Evolutionary conservation across 805 yeast species (phyloP), one percentile per base, ranked within the genome.

Genomic region (Ogataea parapolymorpha): DNA sequence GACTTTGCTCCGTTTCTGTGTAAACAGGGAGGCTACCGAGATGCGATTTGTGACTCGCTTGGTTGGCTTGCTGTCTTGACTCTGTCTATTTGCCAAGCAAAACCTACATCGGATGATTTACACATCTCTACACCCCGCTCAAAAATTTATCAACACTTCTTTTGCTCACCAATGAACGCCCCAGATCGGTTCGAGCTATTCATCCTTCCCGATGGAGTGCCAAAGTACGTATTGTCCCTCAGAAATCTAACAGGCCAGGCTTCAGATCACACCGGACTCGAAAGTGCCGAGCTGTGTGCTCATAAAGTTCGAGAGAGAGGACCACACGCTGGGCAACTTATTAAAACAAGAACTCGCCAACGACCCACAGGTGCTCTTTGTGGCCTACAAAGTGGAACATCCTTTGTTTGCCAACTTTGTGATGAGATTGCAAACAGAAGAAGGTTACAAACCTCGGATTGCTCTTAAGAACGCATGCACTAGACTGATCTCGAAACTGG

Each of bases 101-200:
- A 4, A 16, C 14, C 6, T 26, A 18, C 17, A 16, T 5, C 29
- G 32, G 7, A 16, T 2, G 24, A 34, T 11, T 14, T 27, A 14
- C 32, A 36, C 44, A 41, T 22, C 44, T 31, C 28, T 41, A 28
- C 44, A 41, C 44, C 40, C 26, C 17, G 26, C 24, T 35, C 32
- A 30, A 40, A 40, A 40, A 35, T 24, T 40, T 35, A 40, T 35
- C 36, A 40, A 40, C 39, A 35, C 24, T 35, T 35, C 30, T 42
- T 37, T 42, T 29, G 33, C 31, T 32, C 39, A 28, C 56, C 33
- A 42, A 91, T 93, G 99, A 93, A 93, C 70, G 98, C 98, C 58
- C 99, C 99, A 66, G 99, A 93, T 70, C 83, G 99, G 75, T 93
- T 91, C 63, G 99, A 93, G 72, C 79, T 93, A 29, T 93, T 93